Evolutionary conservation across 1,139 yeast genomes (phyloP), one percentile per base, ranked within the genome.

Genomic region (Geotrichum aggregatum): DNA sequence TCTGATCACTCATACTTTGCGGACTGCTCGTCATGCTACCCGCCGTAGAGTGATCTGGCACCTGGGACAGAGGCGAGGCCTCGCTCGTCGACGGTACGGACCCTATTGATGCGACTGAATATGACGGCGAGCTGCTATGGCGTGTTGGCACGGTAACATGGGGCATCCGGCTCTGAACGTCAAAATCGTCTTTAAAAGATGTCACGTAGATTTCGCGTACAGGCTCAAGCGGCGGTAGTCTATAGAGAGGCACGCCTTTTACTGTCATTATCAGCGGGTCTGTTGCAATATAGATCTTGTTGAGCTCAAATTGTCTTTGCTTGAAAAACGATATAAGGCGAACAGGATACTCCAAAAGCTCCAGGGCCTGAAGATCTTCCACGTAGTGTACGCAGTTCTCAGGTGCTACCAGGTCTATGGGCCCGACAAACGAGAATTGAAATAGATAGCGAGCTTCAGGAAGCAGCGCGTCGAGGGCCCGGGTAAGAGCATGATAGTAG

Each of bases 361-460:
- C 56, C 16, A 48, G 55, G 28, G 61, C 58, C 1, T 58, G 54
- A 1, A 50, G 35, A 18, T 30, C 14, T 5, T 36, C 21, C 3
- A 50, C 47, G 21, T 44, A 21, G 28, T 33, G 24, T 4, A 38
- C 45, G 35, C 52, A 39, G 18, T 38, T 35, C 19, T 54, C 57
- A 19, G 51, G 48, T 22, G 47, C 54, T n/a, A 52, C 47, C 11
- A 54, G 44, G 18, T 65, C 68, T 18, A 66, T 62, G 5, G 70
- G 69, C 7, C 73, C 74, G 53, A 66, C 64, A 56, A 71, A 71
- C 1, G 73, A 70, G 56, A 65, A 63, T 45, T 69, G 65, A 58
- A 69, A 71, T 41, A 68, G 63, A 54, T 71, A 71, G 26, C 73
- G 59, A 5, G 66, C 67, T 54, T 71, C 75, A 8, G 75, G 71